A percentile compares a stretch with the other conserved stretches of the same genome.
Conservation (phyloP, 139 green algal genomes). For the Micractinium conductrix region DNA sequence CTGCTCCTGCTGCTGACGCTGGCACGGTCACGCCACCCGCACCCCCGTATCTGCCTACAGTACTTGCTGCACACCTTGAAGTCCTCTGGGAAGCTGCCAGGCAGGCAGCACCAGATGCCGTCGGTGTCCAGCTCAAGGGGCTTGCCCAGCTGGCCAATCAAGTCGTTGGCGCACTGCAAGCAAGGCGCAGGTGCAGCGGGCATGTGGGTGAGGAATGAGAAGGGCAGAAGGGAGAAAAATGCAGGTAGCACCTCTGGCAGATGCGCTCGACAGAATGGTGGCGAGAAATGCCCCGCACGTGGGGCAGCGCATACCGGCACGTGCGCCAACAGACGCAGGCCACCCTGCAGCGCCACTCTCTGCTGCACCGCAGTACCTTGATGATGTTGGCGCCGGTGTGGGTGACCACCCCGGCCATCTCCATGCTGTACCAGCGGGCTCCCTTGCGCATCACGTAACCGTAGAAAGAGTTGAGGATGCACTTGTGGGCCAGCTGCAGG, state of each 20-base stretch:
- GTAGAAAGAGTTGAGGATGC: constrained; percentile 99
- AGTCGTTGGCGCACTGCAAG: constrained; percentile 70
- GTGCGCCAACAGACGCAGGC: too few relatives aligned
- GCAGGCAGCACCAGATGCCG: constrained; percentile 98
- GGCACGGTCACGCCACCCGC: too few relatives aligned
- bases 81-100: constrained; percentile 94
- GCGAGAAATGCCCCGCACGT: too few relatives aligned
- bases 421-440: constrained; percentile 98
- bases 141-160: constrained; percentile 83
- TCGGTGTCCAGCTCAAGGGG: constrained; percentile 99
- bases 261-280: too few relatives aligned
- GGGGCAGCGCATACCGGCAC: too few relatives aligned
- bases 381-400: constrained; percentile 98
- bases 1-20: too few relatives aligned
- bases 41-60: too few relatives aligned
- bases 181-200: not conserved
- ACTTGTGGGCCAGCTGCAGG: constrained; percentile 98
- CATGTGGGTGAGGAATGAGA: not conserved
- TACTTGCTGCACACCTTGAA: too few relatives aligned
- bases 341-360: not conserved
- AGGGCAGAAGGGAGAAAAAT: too few relatives aligned
- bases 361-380: constrained; percentile 48
- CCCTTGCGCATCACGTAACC: constrained; percentile 95
- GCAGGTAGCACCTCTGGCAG: too few relatives aligned
- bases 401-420: constrained; percentile 99